Conservation (phyloP, 768 basidiomycete species). For the Goffeauzyma gilvescens region DNA sequence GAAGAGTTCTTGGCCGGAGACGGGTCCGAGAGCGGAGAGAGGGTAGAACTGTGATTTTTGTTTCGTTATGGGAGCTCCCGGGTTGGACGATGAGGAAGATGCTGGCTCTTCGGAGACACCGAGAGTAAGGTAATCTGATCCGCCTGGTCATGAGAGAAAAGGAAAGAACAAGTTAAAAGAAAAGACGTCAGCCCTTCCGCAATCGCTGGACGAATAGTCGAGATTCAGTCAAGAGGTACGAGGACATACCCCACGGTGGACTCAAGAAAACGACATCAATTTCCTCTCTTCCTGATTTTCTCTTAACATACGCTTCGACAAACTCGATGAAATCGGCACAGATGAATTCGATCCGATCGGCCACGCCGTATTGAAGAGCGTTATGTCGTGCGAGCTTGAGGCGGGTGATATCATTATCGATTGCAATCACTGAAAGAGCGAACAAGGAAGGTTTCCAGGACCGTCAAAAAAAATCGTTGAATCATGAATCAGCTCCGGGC, state of each 20-base stretch:
- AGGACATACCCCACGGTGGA: slow-evolving; percentile 87
- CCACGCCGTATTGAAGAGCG: slow-evolving; percentile 80
- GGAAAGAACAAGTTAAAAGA: slow-evolving; percentile 10
- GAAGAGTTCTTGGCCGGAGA: slow-evolving; percentile 71
- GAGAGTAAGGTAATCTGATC: slow-evolving; percentile 23
- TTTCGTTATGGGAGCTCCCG: no score
- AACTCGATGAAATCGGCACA: slow-evolving; percentile 69
- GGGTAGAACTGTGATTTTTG: slow-evolving; percentile 43
- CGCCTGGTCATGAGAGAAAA: slow-evolving; percentile 13
- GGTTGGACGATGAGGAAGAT: no score
- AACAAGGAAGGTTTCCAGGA: not conserved
- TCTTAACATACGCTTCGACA: slow-evolving; percentile 36
- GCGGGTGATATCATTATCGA: slow-evolving; percentile 69
- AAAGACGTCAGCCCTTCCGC: no score
- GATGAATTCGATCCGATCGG: slow-evolving; percentile 85
- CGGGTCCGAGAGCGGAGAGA: slow-evolving; percentile 53
- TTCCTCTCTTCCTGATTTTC: slow-evolving; percentile 20
- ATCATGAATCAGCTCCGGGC: no score
- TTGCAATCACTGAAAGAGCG: slow-evolving; percentile 55
- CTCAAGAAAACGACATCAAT: slow-evolving; percentile 85
- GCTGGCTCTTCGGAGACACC: no score
- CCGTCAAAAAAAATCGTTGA: not conserved
- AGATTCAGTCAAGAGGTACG: slow-evolving; percentile 34
- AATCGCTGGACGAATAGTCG: no score
- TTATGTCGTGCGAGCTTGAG: slow-evolving; percentile 83